Evolutionary conservation across 2,329 filamentous ascomycete species (phyloP).

Genomic region (Fusarium chuoi): DNA sequence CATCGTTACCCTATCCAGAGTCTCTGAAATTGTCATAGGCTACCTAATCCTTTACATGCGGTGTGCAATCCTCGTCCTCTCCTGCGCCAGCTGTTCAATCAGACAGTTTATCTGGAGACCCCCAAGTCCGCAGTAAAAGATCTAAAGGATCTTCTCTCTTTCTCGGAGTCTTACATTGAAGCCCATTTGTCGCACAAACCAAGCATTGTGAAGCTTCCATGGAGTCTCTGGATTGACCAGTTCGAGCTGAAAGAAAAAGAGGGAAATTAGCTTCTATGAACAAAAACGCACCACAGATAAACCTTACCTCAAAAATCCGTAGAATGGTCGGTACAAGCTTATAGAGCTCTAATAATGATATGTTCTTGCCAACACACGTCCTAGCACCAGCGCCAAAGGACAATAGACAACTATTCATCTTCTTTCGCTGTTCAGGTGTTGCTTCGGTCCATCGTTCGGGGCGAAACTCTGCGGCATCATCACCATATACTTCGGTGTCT

Average conservation of each 20-base stretch:
- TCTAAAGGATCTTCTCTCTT: conserved; percentile 3
- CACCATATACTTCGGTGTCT: conserved; percentile 73
- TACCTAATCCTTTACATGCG: too few relatives aligned
- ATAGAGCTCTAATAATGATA: conserved; percentile 69
- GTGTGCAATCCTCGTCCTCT: too few relatives aligned
- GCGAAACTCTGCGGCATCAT: conserved; percentile 70
- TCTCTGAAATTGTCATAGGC: too few relatives aligned
- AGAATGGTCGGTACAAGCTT: conserved; percentile 61
- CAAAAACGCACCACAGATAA: too few relatives aligned
- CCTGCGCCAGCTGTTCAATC: too few relatives aligned
- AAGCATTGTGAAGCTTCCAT: conserved; percentile 68
- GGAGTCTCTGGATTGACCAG: conserved; percentile 63
- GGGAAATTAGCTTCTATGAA: neutral
- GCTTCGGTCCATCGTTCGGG: conserved; percentile 73
- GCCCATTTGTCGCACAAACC: conserved; percentile 69
- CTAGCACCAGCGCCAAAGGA: conserved; percentile 76
- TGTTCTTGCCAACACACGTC: conserved; percentile 76
- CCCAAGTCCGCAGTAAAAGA: too few relatives aligned
- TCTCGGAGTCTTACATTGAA: conserved; percentile 51
- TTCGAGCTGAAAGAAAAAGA: conserved; percentile 53
- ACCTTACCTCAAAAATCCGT: conserved; percentile 17
- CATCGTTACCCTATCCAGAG: too few relatives aligned
- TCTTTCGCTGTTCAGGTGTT: conserved; percentile 53
- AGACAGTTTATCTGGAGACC: too few relatives aligned
- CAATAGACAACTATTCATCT: conserved; percentile 26